Evolutionary conservation across 495 filamentous ascomycete species (phyloP).

Genomic region (Amorphotheca resinae): DNA sequence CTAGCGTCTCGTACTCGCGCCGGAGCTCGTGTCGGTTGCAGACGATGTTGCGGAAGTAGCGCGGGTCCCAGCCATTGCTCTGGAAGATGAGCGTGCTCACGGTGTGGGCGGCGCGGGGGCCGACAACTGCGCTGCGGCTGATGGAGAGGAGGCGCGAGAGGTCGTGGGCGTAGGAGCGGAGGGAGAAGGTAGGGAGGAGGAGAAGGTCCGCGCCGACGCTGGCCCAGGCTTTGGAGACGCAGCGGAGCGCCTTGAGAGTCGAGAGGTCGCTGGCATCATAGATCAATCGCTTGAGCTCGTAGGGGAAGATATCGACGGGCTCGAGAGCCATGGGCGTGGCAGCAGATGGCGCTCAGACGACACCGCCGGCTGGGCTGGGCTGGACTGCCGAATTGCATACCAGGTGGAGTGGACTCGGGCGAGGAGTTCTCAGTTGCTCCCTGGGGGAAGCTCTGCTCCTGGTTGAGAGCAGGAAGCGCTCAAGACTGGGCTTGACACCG

Average conservation of each 20-base stretch:
- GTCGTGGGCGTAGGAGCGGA: constrained; percentile 5
- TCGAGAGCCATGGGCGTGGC: background rate
- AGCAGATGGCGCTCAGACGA: no score
- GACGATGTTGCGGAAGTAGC: constrained; percentile 5
- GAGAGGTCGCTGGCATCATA: constrained; percentile 6
- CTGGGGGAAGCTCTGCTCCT: no score
- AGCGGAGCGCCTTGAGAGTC: constrained; percentile 9
- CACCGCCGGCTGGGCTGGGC: no score
- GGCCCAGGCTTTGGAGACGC: constrained; percentile 11
- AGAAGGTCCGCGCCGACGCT: constrained; percentile 8
- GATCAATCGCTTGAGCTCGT: constrained; percentile 13
- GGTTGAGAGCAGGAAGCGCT: no score
- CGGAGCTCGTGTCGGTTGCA: constrained; percentile 1
- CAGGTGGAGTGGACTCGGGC: background rate
- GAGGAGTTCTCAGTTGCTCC: background rate
- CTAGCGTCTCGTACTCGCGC: background rate
- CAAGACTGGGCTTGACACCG: no score
- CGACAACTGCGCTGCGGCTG: constrained; percentile 1
- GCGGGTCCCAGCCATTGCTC: constrained; percentile 4
- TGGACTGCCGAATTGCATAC: no score
- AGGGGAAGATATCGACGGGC: constrained; percentile 6
- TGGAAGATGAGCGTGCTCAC: constrained; percentile 8
- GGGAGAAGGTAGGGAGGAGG: constrained; percentile 7
- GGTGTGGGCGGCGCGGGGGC: constrained; percentile 2
- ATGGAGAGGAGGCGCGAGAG: constrained; percentile 7